Base-by-base conservation (phyloP, 2,329 filamentous ascomycete genomes). In the Cryoendolithus antarcticus region DNA sequence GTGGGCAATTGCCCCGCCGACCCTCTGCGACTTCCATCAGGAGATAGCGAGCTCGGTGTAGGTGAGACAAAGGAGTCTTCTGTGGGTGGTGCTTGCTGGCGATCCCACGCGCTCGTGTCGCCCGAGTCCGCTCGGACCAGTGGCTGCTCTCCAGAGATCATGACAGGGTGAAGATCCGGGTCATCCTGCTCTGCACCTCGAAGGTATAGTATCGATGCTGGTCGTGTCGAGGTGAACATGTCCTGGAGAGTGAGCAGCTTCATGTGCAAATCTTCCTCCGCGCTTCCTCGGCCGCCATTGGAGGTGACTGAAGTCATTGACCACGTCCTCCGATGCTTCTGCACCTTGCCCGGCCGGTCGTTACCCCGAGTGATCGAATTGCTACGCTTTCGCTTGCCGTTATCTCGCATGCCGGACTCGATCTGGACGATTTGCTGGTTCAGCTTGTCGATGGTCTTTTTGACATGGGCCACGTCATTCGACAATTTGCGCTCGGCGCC, bases 381-480 rank as follows among this genome's bases (percentile, higher is more conserved):
- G 48, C 65, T 72, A 54, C 75, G 70, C 56, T 78, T 78, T 40
- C 74, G 66, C 55, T 78, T 79, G 44, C 73, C 71, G 40, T 72
- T 66, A 37, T 71, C 71, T 42, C 72, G 70, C 57, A 73, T 69
- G 12, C 74, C 74, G 40, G 73, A 67, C 52, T 78, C 75, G 13
- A 71, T 69, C 54, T 95, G 86, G 0, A 81, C 70, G 44, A 95
- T 91, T 55, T 95, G 89, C 56, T 94, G 86, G 61, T 93, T 93
- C 34, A 95, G 66, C 62, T 95, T 96, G 55, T 95, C 89, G 50
- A 96, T 95, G 0, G 82, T 85, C 64, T 95, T 96, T 62, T 93
- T 93, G 47, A 96, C 84, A 53, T 96, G 89, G 0, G 85, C 83
- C 6, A 95, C 75, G 50, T 96, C 89, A 56, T 96, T 96, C 10